A percentile compares a stretch with the other conserved stretches of the same genome.
phyloP scores from a whole-genome alignment of 352 stramenopile species.

The Globisporangium perplexum region DNA sequence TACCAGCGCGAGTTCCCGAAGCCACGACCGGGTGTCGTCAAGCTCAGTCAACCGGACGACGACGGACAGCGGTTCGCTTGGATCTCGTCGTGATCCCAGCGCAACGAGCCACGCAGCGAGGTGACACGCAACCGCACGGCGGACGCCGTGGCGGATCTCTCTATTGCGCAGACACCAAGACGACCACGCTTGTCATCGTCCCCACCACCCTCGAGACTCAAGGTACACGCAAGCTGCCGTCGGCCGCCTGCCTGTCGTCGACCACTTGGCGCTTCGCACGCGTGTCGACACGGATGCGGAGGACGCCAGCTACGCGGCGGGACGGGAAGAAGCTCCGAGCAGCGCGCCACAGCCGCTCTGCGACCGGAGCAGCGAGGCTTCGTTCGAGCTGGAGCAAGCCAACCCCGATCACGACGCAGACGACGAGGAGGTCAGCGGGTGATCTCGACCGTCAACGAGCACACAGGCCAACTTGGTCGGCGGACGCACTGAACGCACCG shows the following conservation, averaged over 20 bases:
- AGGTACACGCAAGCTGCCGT: too few species aligned
- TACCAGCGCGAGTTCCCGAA: conserved; percentile 65
- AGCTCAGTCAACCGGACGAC: conserved; percentile 19
- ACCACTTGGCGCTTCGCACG: too few species aligned
- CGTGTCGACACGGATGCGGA: too few species aligned
- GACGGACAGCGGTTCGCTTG: conserved; percentile 42
- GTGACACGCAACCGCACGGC: conserved; percentile 6
- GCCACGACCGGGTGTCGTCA: conserved; percentile 41
- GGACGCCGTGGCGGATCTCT: background rate
- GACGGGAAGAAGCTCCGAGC: background rate
- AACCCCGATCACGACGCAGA: too few species aligned
- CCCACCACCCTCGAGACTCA: too few species aligned
- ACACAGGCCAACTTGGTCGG: background rate
- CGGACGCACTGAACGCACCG: conserved; percentile 5
- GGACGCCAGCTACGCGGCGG: background rate
- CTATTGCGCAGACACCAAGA: background rate
- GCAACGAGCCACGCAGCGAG: background rate
- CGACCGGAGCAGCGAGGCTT: conserved; percentile 15
- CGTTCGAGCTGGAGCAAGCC: conserved; percentile 6
- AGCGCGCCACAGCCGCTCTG: conserved; percentile 12
- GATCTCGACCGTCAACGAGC: too few species aligned
- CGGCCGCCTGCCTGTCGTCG: background rate
- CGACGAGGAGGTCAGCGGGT: too few species aligned
- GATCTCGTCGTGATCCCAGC: conserved; percentile 18
- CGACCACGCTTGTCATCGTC: background rate